Evolutionary conservation across 148 eudicot species (phyloP).

Genomic region (Linanthus parryae): DNA sequence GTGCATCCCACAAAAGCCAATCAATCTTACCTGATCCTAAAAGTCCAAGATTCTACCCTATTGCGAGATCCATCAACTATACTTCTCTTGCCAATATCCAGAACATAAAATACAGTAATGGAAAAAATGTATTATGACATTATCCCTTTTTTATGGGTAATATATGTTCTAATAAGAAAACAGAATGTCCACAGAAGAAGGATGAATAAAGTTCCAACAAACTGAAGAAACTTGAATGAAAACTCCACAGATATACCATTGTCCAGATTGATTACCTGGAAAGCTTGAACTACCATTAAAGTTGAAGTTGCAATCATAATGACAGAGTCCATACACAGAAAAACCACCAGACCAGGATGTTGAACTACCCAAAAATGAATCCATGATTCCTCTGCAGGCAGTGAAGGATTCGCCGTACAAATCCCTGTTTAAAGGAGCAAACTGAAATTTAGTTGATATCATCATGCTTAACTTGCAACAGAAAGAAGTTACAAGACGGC

Average conservation of each 20-base stretch:
- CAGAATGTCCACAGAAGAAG: too few species aligned
- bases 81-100: conserved; percentile 1
- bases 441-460: conserved; percentile 1
- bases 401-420: conserved; percentile 43
- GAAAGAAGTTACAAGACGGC: conserved; percentile 29
- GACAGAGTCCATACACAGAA: conserved; percentile 49
- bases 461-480: conserved; percentile 7
- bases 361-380: conserved; percentile 35
- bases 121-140: too few species aligned
- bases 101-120: too few species aligned
- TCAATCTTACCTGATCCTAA: too few species aligned
- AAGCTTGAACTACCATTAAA: conserved; percentile 46
- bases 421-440: conserved; percentile 48
- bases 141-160: too few species aligned
- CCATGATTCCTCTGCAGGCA: conserved; percentile 54
- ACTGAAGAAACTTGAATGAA: too few species aligned
- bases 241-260: neutral
- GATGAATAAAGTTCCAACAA: too few species aligned
- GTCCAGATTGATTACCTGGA: conserved; percentile 41
- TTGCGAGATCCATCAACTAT: neutral
- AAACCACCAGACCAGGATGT: conserved; percentile 60
- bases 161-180: too few species aligned
- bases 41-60: too few species aligned
- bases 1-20: too few species aligned
- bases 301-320: conserved; percentile 57